Conservation (phyloP, 768 basidiomycete species). For the Mycena vitilis region DNA sequence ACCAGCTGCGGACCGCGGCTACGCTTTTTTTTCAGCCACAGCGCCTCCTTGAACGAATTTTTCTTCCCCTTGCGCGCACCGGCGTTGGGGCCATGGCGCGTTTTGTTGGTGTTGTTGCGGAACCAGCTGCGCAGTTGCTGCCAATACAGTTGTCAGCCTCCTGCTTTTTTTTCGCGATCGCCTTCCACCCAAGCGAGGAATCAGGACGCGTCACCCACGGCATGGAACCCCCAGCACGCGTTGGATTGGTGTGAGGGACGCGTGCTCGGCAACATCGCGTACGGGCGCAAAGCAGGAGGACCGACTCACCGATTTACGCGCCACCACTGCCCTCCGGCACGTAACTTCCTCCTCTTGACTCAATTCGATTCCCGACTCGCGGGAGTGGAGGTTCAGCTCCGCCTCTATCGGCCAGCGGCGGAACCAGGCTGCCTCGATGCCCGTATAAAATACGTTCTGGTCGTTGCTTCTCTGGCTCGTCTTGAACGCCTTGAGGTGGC, state of each 20-base stretch:
- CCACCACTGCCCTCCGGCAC: background rate
- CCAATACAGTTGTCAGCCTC: background rate
- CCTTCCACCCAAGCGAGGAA: too few species aligned
- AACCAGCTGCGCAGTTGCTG: conserved; percentile 23
- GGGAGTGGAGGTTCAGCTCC: background rate
- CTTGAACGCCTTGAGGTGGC: background rate
- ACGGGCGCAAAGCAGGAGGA: too few species aligned
- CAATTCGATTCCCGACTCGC: background rate
- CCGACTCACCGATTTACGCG: too few species aligned
- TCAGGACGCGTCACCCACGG: background rate
- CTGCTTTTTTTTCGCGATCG: background rate
- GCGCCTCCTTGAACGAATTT: background rate
- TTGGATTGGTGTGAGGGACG: background rate
- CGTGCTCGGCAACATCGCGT: too few species aligned
- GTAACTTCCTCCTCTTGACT: background rate
- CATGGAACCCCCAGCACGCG: background rate
- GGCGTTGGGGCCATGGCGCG: too few species aligned
- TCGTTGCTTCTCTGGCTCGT: background rate
- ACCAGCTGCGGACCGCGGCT: conserved; percentile 17
- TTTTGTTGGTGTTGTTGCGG: background rate
- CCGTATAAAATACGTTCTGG: conserved; percentile 11
- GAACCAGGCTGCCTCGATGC: conserved; percentile 6
- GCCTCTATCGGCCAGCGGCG: background rate
- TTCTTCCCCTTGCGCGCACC: background rate
- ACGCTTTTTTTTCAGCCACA: background rate